These are phyloP conservation scores for Nyctanthes arbortristis DNA, from an alignment of 257 asterid species.

Conservation along the genomic window DNA sequence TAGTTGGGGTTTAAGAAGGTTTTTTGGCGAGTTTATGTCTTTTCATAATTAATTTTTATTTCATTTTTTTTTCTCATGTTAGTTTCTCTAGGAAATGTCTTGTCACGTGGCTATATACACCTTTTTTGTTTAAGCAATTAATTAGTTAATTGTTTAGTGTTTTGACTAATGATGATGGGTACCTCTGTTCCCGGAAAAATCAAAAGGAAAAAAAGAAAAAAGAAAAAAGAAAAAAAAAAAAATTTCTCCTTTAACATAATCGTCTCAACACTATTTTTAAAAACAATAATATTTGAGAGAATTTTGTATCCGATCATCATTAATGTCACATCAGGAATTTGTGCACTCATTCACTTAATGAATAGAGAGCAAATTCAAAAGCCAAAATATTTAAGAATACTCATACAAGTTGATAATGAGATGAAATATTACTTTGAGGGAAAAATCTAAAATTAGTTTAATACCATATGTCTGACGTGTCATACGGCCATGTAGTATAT, in stretches of 20 bases:
- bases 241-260: not conserved
- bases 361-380: no score
- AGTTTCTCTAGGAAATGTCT: conserved; percentile 28
- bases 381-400: no score
- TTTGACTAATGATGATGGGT: conserved; percentile 5
- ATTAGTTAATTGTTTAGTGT: not conserved
- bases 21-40: conserved; percentile 28
- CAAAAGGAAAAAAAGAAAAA: not conserved
- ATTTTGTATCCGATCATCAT: no score
- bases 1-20: conserved; percentile 28
- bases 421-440: no score
- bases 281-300: no score
- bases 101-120: conserved; percentile 23
- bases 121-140: not conserved
- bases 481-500: no score
- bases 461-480: no score
- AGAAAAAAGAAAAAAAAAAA: not conserved
- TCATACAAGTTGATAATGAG: no score
- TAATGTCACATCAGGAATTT: no score
- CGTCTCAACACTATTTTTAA: not conserved
- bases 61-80: conserved; percentile 2
- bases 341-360: no score
- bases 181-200: not conserved
- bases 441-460: no score
- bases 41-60: conserved; percentile 20